phyloP scores from a whole-genome alignment of 306 rosid species.

The Dalbergia cultrata region DNA sequence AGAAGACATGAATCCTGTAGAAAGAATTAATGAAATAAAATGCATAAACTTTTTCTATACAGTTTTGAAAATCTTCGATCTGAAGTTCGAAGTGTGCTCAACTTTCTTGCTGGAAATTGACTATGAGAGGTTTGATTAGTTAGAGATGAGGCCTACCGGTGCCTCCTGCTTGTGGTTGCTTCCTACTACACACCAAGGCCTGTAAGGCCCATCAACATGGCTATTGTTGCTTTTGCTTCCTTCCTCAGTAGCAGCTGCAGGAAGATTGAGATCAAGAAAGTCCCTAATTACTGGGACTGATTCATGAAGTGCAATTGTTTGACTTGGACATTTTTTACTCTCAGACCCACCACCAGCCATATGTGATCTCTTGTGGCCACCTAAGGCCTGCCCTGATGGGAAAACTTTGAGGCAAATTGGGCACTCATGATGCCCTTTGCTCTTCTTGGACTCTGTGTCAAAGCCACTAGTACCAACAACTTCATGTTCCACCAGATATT shows the following conservation, averaged over 20 bases:
- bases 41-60: not conserved
- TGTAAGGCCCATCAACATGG: not conserved
- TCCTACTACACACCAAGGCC: not conserved
- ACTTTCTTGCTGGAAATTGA: too few relatives aligned
- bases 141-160: not conserved
- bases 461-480: not conserved
- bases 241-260: not conserved
- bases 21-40: not conserved
- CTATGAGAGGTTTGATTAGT: not conserved
- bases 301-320: not conserved
- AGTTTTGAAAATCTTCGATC: not conserved
- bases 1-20: not conserved
- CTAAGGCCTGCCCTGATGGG: not conserved
- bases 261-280: not conserved
- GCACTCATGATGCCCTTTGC: slow-evolving; percentile 35
- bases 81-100: too few relatives aligned
- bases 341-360: not conserved
- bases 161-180: not conserved
- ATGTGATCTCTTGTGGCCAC: not conserved
- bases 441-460: slow-evolving; percentile 42
- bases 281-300: not conserved
- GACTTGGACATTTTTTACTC: not conserved
- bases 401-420: not conserved
- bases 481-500: slow-evolving; percentile 11
- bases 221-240: not conserved